Conservation (phyloP, 768 basidiomycete genomes). For the Gymnopilus dilepis region DNA sequence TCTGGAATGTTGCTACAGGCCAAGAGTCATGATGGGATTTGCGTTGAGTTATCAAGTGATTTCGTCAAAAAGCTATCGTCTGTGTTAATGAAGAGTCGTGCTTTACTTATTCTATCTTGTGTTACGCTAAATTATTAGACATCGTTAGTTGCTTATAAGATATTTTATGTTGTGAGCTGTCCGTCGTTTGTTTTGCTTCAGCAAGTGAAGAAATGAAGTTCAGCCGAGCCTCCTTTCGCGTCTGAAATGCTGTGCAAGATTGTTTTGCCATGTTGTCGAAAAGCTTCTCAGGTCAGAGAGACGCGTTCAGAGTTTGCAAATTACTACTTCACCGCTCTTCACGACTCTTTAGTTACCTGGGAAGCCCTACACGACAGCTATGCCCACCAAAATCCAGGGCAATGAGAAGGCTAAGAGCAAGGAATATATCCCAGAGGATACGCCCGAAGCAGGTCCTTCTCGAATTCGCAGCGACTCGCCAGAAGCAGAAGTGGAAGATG, state of each 20-base stretch:
- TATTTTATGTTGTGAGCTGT: background rate
- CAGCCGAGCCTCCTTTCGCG: no score
- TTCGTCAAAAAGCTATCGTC: background rate
- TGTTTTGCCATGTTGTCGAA: constrained; percentile 8
- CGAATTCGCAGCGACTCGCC: constrained; percentile 14
- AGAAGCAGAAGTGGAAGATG: constrained; percentile 22
- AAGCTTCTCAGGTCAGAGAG: background rate
- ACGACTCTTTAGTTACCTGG: no score
- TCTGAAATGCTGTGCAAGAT: no score
- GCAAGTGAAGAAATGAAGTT: no score
- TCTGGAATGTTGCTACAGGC: constrained; percentile 75
- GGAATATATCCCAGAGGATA: background rate
- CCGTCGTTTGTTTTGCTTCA: no score
- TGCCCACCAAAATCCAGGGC: constrained; percentile 6
- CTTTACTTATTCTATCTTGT: constrained; percentile 1
- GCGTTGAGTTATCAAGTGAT: background rate
- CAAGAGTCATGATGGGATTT: constrained; percentile 41
- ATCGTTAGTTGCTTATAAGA: background rate
- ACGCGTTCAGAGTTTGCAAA: no score
- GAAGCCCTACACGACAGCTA: background rate
- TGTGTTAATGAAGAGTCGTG: background rate
- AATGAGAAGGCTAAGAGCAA: background rate
- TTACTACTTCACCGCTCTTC: no score
- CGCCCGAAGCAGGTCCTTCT: constrained; percentile 25
- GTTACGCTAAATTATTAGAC: background rate